Conservation (phyloP, 2,329 filamentous ascomycete genomes). For the Sclerotinia nivalis region DNA sequence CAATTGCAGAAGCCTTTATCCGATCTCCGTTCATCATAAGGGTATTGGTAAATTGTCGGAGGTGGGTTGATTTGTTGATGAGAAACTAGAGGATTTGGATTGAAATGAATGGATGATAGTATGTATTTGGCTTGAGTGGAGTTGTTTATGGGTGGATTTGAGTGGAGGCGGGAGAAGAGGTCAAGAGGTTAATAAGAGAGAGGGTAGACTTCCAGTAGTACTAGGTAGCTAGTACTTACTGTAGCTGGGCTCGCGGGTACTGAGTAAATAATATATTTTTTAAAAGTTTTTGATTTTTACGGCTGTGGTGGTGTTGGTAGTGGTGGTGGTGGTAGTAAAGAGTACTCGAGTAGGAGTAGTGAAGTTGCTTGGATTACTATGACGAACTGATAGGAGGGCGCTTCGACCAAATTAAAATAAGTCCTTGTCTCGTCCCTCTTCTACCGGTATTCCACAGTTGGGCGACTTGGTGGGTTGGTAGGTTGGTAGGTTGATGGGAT, state of each 20-base stretch:
- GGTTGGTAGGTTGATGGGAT: background rate
- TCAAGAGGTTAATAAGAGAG: background rate
- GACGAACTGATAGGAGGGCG: conserved; percentile 10
- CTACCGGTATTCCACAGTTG: background rate
- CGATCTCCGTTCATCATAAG: conserved; percentile 40
- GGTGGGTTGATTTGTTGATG: background rate
- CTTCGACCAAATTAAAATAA: background rate
- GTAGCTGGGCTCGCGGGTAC: background rate
- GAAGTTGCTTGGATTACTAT: background rate
- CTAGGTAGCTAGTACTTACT: background rate
- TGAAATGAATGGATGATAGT: conserved; percentile 1
- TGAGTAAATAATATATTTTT: background rate
- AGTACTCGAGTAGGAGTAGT: background rate
- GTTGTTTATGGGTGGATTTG: conserved; percentile 2
- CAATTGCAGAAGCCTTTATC: conserved; percentile 50
- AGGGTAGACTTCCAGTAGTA: background rate
- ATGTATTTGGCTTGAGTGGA: background rate
- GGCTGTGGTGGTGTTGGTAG: background rate
- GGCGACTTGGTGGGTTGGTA: background rate
- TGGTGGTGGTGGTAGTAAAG: background rate
- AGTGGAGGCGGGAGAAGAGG: conserved; percentile 6
- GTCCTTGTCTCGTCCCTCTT: background rate
- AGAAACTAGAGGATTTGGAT: background rate
- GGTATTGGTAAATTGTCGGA: background rate
- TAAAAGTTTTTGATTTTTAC: background rate